phyloP scores from a whole-genome alignment of 2,329 filamentous ascomycete genomes.

The Falciphora oryzae region DNA sequence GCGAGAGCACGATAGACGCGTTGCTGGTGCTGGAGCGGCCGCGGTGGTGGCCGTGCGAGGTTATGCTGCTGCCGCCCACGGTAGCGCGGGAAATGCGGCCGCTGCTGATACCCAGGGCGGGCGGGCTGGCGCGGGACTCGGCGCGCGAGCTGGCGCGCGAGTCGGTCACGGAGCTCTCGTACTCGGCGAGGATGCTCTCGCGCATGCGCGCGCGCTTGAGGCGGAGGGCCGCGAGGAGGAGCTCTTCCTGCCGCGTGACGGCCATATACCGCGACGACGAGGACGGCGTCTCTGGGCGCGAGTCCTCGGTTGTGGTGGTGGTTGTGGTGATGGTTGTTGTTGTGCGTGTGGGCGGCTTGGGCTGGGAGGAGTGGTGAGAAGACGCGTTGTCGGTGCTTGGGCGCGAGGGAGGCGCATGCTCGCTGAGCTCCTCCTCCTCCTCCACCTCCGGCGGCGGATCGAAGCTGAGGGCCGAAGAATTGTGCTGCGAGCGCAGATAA shows the following conservation, averaged over 20 bases:
- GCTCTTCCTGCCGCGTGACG: conserved; percentile 52
- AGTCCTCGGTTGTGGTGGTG: conserved; percentile 17
- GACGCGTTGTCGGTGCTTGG: conserved; percentile 18
- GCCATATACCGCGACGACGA: conserved; percentile 38
- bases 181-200: conserved; percentile 38
- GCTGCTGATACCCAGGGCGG: background rate
- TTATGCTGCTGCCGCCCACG: background rate
- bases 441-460: background rate
- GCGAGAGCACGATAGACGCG: background rate
- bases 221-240: conserved; percentile 50
- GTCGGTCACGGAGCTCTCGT: conserved; percentile 27
- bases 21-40: conserved; percentile 5
- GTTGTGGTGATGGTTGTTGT: conserved; percentile 9
- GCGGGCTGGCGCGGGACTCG: background rate
- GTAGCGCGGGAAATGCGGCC: background rate
- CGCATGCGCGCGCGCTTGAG: conserved; percentile 52
- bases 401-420: background rate
- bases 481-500: conserved; percentile 32
- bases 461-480: conserved; percentile 11
- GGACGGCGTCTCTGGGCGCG: conserved; percentile 23
- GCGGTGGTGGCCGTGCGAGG: background rate
- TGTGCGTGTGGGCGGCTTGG: conserved; percentile 14
- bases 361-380: conserved; percentile 26
- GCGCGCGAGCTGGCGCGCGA: background rate
- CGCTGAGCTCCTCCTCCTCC: background rate